phyloP scores from a whole-genome alignment of 441 rosid genomes.

The Hypseocharis bilobata region DNA sequence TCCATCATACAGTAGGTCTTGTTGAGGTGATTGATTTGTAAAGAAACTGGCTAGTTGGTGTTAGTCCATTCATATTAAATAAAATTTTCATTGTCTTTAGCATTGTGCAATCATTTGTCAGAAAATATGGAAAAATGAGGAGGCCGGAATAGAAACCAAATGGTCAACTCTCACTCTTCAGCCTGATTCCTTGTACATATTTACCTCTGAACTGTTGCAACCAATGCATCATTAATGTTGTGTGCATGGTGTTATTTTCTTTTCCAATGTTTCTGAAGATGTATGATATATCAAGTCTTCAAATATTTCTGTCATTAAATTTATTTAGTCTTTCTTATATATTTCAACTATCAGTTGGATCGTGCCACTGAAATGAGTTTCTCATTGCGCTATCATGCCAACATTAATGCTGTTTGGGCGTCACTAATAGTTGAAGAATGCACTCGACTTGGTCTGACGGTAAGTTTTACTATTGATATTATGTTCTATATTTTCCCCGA shows the following conservation, averaged over 20 bases:
- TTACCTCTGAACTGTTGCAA: neutral
- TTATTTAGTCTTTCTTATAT: too few relatives aligned
- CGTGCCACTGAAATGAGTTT: constrained; percentile 33
- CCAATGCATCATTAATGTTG: neutral
- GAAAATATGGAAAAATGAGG: neutral
- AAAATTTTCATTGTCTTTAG: neutral
- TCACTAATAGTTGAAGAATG: constrained; percentile 84
- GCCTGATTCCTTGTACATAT: neutral
- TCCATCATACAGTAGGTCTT: neutral
- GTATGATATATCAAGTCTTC: neutral
- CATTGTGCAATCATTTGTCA: neutral
- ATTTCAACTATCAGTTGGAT: constrained; percentile 50
- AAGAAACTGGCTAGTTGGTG: neutral
- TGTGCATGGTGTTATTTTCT: neutral
- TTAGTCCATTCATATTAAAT: neutral
- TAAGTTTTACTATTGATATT: constrained; percentile 32
- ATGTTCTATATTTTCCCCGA: constrained; percentile 15
- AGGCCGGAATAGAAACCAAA: neutral
- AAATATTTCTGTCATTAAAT: neutral
- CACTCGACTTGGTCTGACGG: constrained; percentile 82
- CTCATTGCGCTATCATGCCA: constrained; percentile 41
- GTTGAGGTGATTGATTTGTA: neutral
- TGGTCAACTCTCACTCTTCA: neutral
- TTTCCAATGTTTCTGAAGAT: neutral
- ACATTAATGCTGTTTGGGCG: constrained; percentile 84